These are phyloP conservation scores for Limnomonas spitsbergensis DNA, from an alignment of 139 green algal species.

Conservation along the genomic window DNA sequence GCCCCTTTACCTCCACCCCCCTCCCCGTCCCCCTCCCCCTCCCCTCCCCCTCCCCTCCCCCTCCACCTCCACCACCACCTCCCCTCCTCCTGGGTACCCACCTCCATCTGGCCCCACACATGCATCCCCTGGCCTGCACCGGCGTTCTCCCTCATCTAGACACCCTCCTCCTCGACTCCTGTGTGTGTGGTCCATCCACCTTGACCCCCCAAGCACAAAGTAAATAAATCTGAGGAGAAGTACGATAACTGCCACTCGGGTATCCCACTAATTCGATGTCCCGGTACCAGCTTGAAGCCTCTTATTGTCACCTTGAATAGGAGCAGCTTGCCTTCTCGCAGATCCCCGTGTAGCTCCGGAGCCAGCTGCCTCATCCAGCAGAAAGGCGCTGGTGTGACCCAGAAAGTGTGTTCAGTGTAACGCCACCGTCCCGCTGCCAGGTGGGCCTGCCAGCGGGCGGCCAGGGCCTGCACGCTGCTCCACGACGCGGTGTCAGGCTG, in stretches of 20 bases:
- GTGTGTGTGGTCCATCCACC: not conserved
- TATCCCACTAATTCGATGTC: too few relatives aligned
- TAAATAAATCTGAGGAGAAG: not conserved
- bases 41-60: too few relatives aligned
- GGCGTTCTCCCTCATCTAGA: not conserved
- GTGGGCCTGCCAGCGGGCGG: conserved; percentile 16
- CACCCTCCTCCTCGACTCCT: not conserved
- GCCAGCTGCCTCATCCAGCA: conserved; percentile 42
- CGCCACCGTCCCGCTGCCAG: conserved; percentile 26
- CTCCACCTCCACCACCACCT: too few relatives aligned
- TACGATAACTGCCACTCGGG: too few relatives aligned
- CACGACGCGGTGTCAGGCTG: conserved; percentile 13
- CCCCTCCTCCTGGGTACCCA: too few relatives aligned
- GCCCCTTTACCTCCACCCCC: too few relatives aligned
- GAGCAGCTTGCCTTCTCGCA: conserved; percentile 29
- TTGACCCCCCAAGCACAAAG: not conserved
- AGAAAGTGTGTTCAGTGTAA: conserved; percentile 45
- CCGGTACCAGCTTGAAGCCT: too few relatives aligned
- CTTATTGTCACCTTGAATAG: conserved; percentile 47
- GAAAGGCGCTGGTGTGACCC: conserved; percentile 45
- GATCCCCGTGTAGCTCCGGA: conserved; percentile 39
- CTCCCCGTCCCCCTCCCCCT: too few relatives aligned
- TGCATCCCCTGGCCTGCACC: not conserved
- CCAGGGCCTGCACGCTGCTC: conserved; percentile 15
- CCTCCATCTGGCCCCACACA: too few relatives aligned